Percentiles rank a stretch among this genome's conserved stretches.
These are phyloP conservation scores for Paramecium sexaurelia DNA, from an alignment of 73 alveolate genomes.

Conservation along the genomic window DNA sequence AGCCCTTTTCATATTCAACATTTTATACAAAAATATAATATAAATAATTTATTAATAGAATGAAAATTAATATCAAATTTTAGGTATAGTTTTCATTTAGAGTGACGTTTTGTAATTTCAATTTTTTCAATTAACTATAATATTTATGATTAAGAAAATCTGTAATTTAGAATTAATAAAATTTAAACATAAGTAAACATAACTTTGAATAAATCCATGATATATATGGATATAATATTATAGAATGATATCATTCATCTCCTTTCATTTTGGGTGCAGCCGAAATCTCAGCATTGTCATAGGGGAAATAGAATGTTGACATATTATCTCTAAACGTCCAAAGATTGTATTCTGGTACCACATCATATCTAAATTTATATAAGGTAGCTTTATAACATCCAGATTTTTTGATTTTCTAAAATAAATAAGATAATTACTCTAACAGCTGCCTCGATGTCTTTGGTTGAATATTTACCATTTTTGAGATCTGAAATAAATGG, in stretches of 20 bases:
- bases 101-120: too few species aligned
- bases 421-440: background rate
- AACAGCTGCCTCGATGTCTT: background rate
- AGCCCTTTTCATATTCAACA: background rate
- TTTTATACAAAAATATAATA: background rate
- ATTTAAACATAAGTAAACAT: background rate
- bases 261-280: constrained; percentile 32
- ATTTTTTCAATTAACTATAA: too few species aligned
- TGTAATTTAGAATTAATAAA: too few species aligned
- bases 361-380: constrained; percentile 25
- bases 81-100: too few species aligned
- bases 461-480: constrained; percentile 19
- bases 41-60: too few species aligned
- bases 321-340: constrained; percentile 44
- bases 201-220: background rate
- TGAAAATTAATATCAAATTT: too few species aligned
- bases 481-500: constrained; percentile 56
- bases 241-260: constrained; percentile 24
- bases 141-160: too few species aligned
- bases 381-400: constrained; percentile 24
- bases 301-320: constrained; percentile 41
- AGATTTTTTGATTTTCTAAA: constrained; percentile 29
- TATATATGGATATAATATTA: background rate
- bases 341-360: constrained; percentile 13
- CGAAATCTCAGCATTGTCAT: background rate